Conservation (phyloP, 257 asterid genomes). For the Solanum chiquidenum region DNA sequence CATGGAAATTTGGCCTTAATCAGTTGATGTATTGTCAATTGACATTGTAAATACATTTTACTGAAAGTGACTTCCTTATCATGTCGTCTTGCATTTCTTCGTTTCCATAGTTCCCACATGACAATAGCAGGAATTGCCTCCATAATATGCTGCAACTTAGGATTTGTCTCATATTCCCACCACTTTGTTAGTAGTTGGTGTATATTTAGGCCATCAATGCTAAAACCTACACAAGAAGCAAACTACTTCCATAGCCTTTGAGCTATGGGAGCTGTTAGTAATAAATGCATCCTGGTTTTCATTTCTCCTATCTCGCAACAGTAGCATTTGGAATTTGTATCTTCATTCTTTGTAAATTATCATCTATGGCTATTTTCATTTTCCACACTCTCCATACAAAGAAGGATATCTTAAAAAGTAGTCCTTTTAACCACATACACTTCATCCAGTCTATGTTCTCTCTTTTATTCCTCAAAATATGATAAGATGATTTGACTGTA, state of each 20-base stretch:
- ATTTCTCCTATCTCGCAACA: background rate
- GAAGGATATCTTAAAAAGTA: too few relatives aligned
- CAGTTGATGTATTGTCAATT: too few relatives aligned
- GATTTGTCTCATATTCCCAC: too few relatives aligned
- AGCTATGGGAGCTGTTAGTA: background rate
- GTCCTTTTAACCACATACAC: background rate
- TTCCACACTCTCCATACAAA: background rate
- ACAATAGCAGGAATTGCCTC: background rate
- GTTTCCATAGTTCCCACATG: too few relatives aligned
- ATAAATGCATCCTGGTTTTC: background rate
- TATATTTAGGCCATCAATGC: too few relatives aligned
- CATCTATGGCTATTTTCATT: too few relatives aligned
- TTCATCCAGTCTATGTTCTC: background rate
- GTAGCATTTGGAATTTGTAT: too few relatives aligned
- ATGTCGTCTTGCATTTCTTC: too few relatives aligned
- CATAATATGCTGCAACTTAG: background rate
- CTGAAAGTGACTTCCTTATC: background rate
- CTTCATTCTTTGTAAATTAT: too few relatives aligned
- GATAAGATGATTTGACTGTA: background rate
- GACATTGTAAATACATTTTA: too few relatives aligned
- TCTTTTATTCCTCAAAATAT: background rate
- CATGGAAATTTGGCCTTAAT: background rate
- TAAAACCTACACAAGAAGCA: background rate
- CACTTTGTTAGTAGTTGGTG: too few relatives aligned
- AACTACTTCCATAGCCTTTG: background rate